Evolutionary conservation across 352 stramenopile species (phyloP).

Genomic region (Pythium graminicola): DNA sequence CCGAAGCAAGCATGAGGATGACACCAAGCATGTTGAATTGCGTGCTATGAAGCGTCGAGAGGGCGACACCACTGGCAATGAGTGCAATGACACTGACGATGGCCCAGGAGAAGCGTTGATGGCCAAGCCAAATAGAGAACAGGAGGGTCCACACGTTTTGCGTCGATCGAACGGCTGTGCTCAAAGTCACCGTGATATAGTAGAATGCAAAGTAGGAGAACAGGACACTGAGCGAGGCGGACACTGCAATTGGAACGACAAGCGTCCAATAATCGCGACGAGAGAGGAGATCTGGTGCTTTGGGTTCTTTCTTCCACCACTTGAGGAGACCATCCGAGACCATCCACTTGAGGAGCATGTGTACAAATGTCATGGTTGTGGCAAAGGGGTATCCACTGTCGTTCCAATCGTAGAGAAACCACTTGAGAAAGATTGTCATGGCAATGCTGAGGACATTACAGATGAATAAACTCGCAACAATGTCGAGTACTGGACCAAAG

Average conservation of each 20-base stretch:
- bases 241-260: conserved; percentile 70
- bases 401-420: conserved; percentile 69
- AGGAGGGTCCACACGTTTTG: conserved; percentile 80
- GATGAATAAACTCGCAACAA: background rate
- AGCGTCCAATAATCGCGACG: conserved; percentile 51
- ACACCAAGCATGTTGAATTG: conserved; percentile 71
- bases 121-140: conserved; percentile 69
- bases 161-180: conserved; percentile 78
- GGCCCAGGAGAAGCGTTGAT: conserved; percentile 53
- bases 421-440: conserved; percentile 85
- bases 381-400: conserved; percentile 64
- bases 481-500: background rate
- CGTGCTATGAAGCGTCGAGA: conserved; percentile 68
- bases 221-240: conserved; percentile 80
- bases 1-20: conserved; percentile 58
- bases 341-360: conserved; percentile 75
- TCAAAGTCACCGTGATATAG: conserved; percentile 85
- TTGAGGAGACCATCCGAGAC: conserved; percentile 36
- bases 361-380: conserved; percentile 72
- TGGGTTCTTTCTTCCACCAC: conserved; percentile 36
- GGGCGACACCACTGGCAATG: conserved; percentile 63
- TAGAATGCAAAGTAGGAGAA: conserved; percentile 78
- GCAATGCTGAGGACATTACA: conserved; percentile 66
- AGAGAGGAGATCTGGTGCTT: conserved; percentile 11
- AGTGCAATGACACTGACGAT: conserved; percentile 53